A percentile compares a stretch with the other conserved stretches of the same genome.
Conservation (phyloP, 2,329 filamentous ascomycete genomes). For the Colletotrichum theobromicola region DNA sequence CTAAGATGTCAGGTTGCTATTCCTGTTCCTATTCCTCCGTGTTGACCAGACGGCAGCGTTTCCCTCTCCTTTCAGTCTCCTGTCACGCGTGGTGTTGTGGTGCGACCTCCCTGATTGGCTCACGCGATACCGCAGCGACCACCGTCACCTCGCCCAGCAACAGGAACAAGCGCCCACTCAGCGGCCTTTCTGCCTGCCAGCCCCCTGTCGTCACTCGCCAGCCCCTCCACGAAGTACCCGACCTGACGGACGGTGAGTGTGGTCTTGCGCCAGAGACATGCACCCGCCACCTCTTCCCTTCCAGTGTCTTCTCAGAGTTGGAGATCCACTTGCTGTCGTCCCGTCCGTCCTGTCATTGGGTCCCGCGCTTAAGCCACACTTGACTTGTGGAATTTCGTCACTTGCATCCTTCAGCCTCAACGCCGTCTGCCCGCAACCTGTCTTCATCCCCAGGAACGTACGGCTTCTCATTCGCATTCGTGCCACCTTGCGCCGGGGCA, state of each 20-base stretch:
- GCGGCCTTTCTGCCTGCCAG: neutral
- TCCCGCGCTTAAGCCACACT: slow-evolving; percentile 7
- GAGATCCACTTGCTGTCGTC: neutral
- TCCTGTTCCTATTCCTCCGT: neutral
- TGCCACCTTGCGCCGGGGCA: neutral
- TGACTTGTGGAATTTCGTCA: slow-evolving; percentile 1
- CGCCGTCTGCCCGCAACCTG: neutral
- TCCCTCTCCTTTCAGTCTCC: neutral
- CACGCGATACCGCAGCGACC: slow-evolving; percentile 2
- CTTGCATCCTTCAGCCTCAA: slow-evolving; percentile 12
- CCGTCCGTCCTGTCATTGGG: neutral
- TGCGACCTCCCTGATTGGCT: slow-evolving; percentile 15
- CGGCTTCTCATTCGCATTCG: neutral
- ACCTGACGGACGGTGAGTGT: neutral
- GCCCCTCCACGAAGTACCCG: neutral
- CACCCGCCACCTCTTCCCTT: slow-evolving; percentile 2
- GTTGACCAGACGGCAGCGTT: neutral
- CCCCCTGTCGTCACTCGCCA: slow-evolving; percentile 1
- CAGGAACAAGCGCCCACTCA: slow-evolving; percentile 16
- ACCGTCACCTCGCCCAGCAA: slow-evolving; percentile 17
- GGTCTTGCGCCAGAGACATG: neutral
- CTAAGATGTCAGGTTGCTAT: neutral
- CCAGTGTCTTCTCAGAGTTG: neutral
- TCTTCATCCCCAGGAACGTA: neutral
- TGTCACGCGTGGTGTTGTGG: slow-evolving; percentile 6